A percentile compares a stretch with the other conserved stretches of the same genome.
Evolutionary conservation across 2,329 filamentous ascomycete species (phyloP).

Genomic region (Geosmithia putterillii): DNA sequence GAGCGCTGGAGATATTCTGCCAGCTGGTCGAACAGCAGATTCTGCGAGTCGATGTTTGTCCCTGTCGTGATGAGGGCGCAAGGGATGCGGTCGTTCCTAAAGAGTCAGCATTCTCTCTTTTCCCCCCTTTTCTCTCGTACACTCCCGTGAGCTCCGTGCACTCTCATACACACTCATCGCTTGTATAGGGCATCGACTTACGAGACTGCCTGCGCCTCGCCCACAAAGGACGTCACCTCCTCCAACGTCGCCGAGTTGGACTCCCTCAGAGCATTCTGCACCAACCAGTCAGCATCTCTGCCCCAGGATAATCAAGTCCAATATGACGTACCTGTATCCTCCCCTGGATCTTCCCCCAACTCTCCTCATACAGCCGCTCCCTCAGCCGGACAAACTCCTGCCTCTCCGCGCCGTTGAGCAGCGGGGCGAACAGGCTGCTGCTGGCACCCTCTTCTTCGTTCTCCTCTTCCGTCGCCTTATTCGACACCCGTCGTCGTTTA

Average conservation of each 20-base stretch:
- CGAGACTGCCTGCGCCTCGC: conserved; percentile 19
- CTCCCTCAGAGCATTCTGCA: conserved; percentile 41
- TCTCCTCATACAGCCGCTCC: conserved; percentile 44
- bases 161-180: too few species aligned
- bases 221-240: conserved; percentile 44
- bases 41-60: conserved; percentile 65
- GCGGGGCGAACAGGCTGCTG: conserved; percentile 27
- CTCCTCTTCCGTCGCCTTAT: conserved; percentile 17
- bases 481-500: conserved; percentile 44
- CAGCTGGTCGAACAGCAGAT: conserved; percentile 61
- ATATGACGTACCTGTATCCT: conserved; percentile 37
- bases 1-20: conserved; percentile 38
- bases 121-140: too few species aligned
- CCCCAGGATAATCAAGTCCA: not conserved
- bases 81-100: conserved; percentile 42
- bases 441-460: not conserved
- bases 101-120: too few species aligned
- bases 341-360: conserved; percentile 53
- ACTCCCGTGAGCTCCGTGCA: too few species aligned
- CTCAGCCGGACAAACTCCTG: conserved; percentile 37
- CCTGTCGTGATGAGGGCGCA: conserved; percentile 66
- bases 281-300: conserved; percentile 10
- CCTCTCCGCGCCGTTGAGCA: conserved; percentile 43
- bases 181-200: conserved; percentile 9
- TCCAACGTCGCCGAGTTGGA: conserved; percentile 49